Base-by-base conservation (phyloP, 2,329 filamentous ascomycete genomes). In the Coleophoma crateriformis region DNA sequence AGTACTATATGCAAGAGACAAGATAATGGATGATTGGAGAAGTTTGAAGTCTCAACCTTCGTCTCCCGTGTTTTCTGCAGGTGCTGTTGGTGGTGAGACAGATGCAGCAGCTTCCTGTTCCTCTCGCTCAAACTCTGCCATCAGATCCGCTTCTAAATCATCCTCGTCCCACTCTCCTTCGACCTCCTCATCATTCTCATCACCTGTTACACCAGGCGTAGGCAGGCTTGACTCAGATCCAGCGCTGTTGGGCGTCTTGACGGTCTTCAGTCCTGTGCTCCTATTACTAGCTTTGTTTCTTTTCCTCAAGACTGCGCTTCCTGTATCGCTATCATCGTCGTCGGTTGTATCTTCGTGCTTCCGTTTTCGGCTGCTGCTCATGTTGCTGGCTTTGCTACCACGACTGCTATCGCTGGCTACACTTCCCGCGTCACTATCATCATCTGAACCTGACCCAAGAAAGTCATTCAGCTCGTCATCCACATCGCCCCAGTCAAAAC, bases 391-490 rank as follows among this genome's bases (percentile, higher is more conserved):
- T 19, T 34, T 56, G 46, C 55, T 61, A 7, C 49, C 45, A 10
- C 46, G 49, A 48, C 55, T 57, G 13, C 19, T 37, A 45, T 54
- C 49, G 34, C 58, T 60, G 7, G 50, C 54, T 7, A 51, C 54
- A 19, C 58, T 59, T 27, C 57, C 58, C 3, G 57, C 57, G 49
- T 63, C 61, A 41, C 72, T 73, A 12, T 74, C 75, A 40, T 73
- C 74, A 1, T 77, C 77, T 2, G 70, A 75, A 22, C 75, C 78
- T 6, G 72, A 70, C 10, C 77, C 78, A 57, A 94, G 70, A 57
- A 94, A 91, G 42, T 89, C 88, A 13, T 79, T 81, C 10, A 95
- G 71, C 61, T 95, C 90, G 51, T 87, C 83, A 56, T 90, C 84
- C 2, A 80, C 77, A 10, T 71, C 75, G 4, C 73, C 78, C 74